Conservation (phyloP, 2,329 filamentous ascomycete species). For the Chaetoscypha palmicola region DNA sequence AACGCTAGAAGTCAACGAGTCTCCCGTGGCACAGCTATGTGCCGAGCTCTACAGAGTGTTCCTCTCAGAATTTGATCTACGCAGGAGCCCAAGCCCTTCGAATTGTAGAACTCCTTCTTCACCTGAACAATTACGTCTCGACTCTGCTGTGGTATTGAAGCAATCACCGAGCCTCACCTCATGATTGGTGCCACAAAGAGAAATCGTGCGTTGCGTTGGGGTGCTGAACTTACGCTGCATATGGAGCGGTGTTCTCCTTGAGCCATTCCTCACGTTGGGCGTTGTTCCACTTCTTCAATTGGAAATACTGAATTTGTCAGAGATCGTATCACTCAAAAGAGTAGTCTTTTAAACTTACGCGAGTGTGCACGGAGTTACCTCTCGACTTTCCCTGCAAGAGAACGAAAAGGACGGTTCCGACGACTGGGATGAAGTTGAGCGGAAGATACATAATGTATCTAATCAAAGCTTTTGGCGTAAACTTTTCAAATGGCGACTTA, state of each 20-base stretch:
- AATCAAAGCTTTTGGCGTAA: conserved; percentile 57
- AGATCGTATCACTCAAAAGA: background rate
- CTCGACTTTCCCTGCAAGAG: conserved; percentile 56
- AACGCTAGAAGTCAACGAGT: too few species aligned
- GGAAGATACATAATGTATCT: conserved; percentile 68
- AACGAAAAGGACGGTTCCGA: conserved; percentile 78
- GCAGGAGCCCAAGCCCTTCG: too few species aligned
- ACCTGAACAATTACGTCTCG: too few species aligned
- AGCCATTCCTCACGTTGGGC: conserved; percentile 62
- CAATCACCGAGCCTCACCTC: too few species aligned
- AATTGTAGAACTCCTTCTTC: too few species aligned
- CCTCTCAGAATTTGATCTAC: too few species aligned
- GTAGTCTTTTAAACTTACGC: conserved; percentile 36
- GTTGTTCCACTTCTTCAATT: conserved; percentile 75
- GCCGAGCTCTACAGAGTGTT: too few species aligned
- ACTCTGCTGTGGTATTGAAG: too few species aligned
- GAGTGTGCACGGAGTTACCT: conserved; percentile 40
- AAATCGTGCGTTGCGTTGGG: too few species aligned
- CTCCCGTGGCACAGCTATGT: too few species aligned
- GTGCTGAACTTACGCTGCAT: conserved; percentile 77
- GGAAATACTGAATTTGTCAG: conserved; percentile 62
- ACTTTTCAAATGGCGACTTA: conserved; percentile 50
- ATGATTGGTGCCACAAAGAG: too few species aligned
- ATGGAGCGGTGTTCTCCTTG: conserved; percentile 62
- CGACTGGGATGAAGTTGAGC: conserved; percentile 85